Base-by-base conservation (phyloP, 1,139 yeast species). In the Nakaseomyces nivariensis region DNA sequence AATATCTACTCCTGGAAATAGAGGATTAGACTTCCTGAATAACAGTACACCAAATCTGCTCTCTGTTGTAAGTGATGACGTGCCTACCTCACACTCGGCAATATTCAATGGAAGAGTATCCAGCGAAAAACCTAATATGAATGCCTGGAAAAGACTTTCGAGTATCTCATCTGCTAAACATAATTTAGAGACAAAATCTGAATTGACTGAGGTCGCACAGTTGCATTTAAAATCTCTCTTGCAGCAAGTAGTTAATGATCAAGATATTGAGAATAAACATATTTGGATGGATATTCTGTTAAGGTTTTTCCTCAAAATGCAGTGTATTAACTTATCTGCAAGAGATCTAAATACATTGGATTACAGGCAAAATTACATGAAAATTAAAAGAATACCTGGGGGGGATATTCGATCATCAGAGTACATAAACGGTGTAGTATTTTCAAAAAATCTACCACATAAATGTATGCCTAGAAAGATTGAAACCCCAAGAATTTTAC, bases 371-470 rank as follows among this genome's bases (percentile, higher is more conserved):
- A 62, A 62, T 37, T 90, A 88, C 65, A 81, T 92, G 46, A 94
- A 94, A 62, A 75, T 92, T 46, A 94, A 92, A 62, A 76, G 89
- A 54, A 79, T 90, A 10, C 74, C 83, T 1, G 98, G 98, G 0
- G 92, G 92, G 0, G 66, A 71, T 1, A 73, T 79, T 7, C 72
- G 72, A 13, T 82, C 84, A 46, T 79, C 95, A 0, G 69, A 71
- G 37, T 77, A 80, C 43, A 67, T 90, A 13, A 82, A 85, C 60
- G 99, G 98, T 1, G 69, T 88, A 5, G 84, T 87, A 10, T 88
- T 90, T 67, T 85, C 97, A 0, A 89, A 90, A 57, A 79, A 83
- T 33, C 72, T 90, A 40, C 95, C 96, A n/a, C 72, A 86, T 43
- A 87, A 83, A 60, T 67, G 77, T 3, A 94, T 94, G 98, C 78